phyloP scores from a whole-genome alignment of 352 stramenopile species.

The Elongisporangium prolatum region DNA sequence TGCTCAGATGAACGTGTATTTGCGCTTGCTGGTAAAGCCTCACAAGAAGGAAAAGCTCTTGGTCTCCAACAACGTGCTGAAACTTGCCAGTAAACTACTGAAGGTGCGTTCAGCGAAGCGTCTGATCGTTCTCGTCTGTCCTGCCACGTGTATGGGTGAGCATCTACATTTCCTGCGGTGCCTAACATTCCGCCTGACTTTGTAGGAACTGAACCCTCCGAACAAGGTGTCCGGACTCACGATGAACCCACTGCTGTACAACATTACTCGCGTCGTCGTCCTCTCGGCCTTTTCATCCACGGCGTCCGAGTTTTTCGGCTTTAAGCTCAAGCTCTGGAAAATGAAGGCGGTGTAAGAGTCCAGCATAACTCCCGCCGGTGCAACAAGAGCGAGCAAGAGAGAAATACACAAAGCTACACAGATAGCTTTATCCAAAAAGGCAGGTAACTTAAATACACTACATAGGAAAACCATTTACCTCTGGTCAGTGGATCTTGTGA shows the following conservation, averaged over 20 bases:
- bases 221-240: slow-evolving; percentile 89
- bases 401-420: neutral
- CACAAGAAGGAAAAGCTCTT: slow-evolving; percentile 88
- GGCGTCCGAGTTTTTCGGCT: slow-evolving; percentile 88
- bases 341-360: slow-evolving; percentile 63
- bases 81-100: slow-evolving; percentile 88
- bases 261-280: slow-evolving; percentile 85
- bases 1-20: slow-evolving; percentile 82
- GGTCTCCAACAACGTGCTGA: slow-evolving; percentile 89
- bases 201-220: slow-evolving; percentile 86
- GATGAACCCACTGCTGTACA: slow-evolving; percentile 90
- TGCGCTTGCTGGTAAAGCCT: slow-evolving; percentile 74
- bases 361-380: slow-evolving; percentile 4
- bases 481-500: no score
- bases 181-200: slow-evolving; percentile 13
- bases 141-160: neutral
- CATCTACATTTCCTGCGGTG: neutral
- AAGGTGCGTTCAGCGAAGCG: slow-evolving; percentile 38
- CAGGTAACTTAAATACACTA: neutral
- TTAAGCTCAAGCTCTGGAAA: slow-evolving; percentile 91
- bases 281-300: slow-evolving; percentile 87
- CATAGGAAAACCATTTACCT: neutral
- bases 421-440: neutral
- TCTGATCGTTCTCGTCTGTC: neutral
- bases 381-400: neutral